phyloP scores from a whole-genome alignment of 176 grass and related monocot genomes.

The Avena sativa region DNA sequence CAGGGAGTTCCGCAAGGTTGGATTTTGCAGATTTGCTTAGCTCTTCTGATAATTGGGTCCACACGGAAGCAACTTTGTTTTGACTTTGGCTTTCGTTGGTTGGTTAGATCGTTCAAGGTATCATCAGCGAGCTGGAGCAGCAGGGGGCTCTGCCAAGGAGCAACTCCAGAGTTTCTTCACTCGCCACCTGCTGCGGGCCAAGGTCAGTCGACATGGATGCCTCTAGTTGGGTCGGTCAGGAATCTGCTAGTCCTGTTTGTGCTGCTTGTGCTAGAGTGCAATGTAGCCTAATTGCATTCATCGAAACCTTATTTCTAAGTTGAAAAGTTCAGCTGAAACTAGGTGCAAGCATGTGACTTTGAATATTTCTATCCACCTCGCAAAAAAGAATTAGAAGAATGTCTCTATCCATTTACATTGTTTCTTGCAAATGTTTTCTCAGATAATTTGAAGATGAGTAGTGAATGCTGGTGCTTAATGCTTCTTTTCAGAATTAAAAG shows the following conservation, averaged over 20 bases:
- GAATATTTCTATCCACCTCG: neutral
- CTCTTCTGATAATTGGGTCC: slow-evolving; percentile 6
- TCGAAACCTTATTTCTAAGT: neutral
- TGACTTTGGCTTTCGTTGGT: slow-evolving; percentile 14
- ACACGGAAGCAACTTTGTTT: neutral
- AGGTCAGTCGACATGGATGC: slow-evolving; percentile 61
- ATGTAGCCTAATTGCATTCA: slow-evolving; percentile 35
- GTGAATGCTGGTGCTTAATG: slow-evolving; percentile 11
- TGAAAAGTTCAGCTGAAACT: slow-evolving; percentile 37
- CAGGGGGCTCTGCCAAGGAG: slow-evolving; percentile 92
- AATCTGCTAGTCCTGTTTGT: neutral
- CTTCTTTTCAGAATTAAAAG: neutral
- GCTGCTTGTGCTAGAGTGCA: slow-evolving; percentile 1
- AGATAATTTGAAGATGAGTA: slow-evolving; percentile 13
- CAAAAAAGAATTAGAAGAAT: too few species aligned
- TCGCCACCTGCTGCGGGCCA: slow-evolving; percentile 92
- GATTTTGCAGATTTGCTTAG: slow-evolving; percentile 20
- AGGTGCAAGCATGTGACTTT: slow-evolving; percentile 11
- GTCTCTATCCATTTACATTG: slow-evolving; percentile 10
- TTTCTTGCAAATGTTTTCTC: neutral
- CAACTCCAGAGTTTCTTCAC: slow-evolving; percentile 98
- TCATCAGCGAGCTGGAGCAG: slow-evolving; percentile 98
- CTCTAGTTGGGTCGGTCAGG: slow-evolving; percentile 3
- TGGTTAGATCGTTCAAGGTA: slow-evolving; percentile 95
- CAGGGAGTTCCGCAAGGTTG: slow-evolving; percentile 96